These are phyloP conservation scores for Suillus subluteus DNA, from an alignment of 768 basidiomycete genomes.

Conservation along the genomic window DNA sequence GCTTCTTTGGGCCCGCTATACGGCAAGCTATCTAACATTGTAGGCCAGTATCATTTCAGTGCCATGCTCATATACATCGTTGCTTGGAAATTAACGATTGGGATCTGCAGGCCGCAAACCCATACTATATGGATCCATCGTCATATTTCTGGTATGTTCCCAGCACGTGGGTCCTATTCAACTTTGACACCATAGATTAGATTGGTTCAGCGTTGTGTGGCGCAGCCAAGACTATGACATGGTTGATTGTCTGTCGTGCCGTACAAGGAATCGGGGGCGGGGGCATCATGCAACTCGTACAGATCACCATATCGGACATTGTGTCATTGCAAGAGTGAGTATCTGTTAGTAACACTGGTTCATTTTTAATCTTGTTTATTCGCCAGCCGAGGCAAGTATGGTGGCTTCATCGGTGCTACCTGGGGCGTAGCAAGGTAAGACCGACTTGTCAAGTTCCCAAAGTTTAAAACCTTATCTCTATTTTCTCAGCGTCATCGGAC, in stretches of 20 bases:
- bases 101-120: slow-evolving; percentile 38
- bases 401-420: slow-evolving; percentile 41
- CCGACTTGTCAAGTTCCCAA: neutral
- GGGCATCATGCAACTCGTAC: slow-evolving; percentile 40
- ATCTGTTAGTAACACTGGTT: neutral
- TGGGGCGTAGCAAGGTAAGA: slow-evolving; percentile 45
- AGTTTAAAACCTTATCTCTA: neutral
- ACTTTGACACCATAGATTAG: slow-evolving; percentile 17
- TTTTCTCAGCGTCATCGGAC: slow-evolving; percentile 41
- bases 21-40: slow-evolving; percentile 48
- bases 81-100: slow-evolving; percentile 2
- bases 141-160: slow-evolving; percentile 39
- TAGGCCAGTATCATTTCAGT: slow-evolving; percentile 28
- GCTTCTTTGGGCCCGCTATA: slow-evolving; percentile 47
- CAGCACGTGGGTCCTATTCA: neutral
- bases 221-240: slow-evolving; percentile 45
- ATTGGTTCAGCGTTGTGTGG: slow-evolving; percentile 46
- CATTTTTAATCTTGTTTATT: neutral
- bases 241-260: slow-evolving; percentile 45
- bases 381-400: slow-evolving; percentile 42
- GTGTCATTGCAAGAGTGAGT: slow-evolving; percentile 35
- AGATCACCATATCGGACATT: slow-evolving; percentile 47
- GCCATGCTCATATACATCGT: neutral
- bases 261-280: slow-evolving; percentile 50
- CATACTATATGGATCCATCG: slow-evolving; percentile 39